A percentile compares a stretch with the other conserved stretches of the same genome.
Evolutionary conservation across 2,329 filamentous ascomycete genomes (phyloP).

Genomic region (Trichoderma polysporum): DNA sequence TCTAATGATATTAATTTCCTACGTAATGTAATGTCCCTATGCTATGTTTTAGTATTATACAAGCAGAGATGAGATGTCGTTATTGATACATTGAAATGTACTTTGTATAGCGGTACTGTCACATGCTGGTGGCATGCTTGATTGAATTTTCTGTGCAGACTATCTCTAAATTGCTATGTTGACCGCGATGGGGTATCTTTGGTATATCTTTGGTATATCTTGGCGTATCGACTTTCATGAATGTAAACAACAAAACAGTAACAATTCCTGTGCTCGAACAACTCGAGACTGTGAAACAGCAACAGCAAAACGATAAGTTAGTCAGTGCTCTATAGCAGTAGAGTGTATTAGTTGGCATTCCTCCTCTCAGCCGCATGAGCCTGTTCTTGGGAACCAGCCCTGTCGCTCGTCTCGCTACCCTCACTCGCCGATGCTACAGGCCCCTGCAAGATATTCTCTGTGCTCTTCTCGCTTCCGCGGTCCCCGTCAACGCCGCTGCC

Average conservation of each 20-base stretch:
- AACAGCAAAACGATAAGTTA: neutral
- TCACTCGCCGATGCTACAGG: neutral
- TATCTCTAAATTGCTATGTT: neutral
- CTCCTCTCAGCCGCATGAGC: neutral
- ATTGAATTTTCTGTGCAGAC: neutral
- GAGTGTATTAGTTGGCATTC: neutral
- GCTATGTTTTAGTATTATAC: neutral
- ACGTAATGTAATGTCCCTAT: neutral
- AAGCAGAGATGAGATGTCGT: neutral
- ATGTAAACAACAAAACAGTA: neutral
- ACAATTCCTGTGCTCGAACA: neutral
- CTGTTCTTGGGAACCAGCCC: neutral
- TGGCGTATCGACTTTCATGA: neutral
- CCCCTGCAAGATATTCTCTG: conserved; percentile 15
- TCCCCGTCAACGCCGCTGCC: conserved; percentile 9
- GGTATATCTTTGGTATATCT: conserved; percentile 1
- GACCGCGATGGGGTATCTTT: neutral
- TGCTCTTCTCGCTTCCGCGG: conserved; percentile 11
- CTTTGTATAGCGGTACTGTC: neutral
- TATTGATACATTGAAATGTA: neutral
- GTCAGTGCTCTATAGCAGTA: neutral
- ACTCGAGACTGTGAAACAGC: neutral
- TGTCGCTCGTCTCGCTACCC: neutral
- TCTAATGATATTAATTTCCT: neutral
- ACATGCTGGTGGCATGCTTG: neutral